A percentile compares a stretch with the other conserved stretches of the same genome.
phyloP scores from a whole-genome alignment of 1,139 yeast genomes.

The Magnusiomyces starmeri region DNA sequence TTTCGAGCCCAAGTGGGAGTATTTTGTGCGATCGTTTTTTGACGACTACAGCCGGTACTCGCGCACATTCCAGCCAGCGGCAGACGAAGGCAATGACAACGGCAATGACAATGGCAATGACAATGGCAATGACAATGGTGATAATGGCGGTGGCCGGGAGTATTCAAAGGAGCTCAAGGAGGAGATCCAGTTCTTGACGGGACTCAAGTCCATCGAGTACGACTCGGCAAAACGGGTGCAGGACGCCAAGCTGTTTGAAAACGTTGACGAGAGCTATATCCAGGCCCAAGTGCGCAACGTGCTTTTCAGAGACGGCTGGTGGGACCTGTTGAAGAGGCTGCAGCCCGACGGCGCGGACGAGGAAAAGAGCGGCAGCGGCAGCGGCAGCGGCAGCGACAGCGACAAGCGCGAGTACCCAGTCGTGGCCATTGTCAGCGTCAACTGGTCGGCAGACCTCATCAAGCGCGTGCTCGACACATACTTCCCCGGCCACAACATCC shows the following conservation, averaged over 20 bases:
- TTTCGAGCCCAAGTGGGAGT: conserved; percentile 38
- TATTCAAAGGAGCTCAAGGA: conserved; percentile 34
- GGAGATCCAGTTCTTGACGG: conserved; percentile 44
- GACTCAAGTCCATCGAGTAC: conserved; percentile 43
- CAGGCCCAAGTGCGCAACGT: background rate
- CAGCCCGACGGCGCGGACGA: conserved; percentile 25
- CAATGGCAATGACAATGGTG: conserved; percentile 26
- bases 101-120: conserved; percentile 13
- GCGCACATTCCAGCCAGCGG: conserved; percentile 9
- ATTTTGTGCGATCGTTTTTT: conserved; percentile 43
- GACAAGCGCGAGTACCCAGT: background rate
- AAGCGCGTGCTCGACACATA: conserved; percentile 27
- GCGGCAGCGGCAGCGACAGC: background rate
- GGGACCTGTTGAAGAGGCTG: conserved; percentile 25
- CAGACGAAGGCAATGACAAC: conserved; percentile 10
- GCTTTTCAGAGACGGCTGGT: conserved; percentile 6
- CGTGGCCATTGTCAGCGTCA: conserved; percentile 49
- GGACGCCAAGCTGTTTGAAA: conserved; percentile 27
- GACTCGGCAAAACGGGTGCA: conserved; percentile 45
- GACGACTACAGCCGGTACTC: conserved; percentile 31
- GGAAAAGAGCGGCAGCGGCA: background rate
- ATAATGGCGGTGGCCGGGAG: conserved; percentile 38
- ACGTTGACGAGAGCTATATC: conserved; percentile 34
- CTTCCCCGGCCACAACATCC: conserved; percentile 10
- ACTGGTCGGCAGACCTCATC: conserved; percentile 56